Percentiles rank a stretch among this genome's conserved stretches.
phyloP scores from a whole-genome alignment of 352 stramenopile genomes.

The Phytophthora niederhauseri region DNA sequence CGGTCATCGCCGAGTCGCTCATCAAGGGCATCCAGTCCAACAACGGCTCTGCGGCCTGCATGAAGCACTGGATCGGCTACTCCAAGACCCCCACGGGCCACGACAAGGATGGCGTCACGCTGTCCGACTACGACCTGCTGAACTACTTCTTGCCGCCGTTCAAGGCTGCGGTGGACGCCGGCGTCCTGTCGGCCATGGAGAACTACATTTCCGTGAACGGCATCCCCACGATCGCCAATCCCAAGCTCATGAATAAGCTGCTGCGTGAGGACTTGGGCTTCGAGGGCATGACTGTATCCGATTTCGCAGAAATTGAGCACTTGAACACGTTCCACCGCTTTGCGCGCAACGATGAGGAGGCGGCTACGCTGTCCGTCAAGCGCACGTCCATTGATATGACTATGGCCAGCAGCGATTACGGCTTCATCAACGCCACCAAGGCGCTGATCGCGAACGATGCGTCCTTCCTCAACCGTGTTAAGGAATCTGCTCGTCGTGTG shows the following conservation, averaged over 20 bases:
- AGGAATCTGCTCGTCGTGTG: slow-evolving; percentile 62
- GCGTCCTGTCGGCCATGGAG: slow-evolving; percentile 90
- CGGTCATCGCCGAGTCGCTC: slow-evolving; percentile 66
- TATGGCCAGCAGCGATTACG: slow-evolving; percentile 71
- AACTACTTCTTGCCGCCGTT: slow-evolving; percentile 88
- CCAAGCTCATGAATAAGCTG: slow-evolving; percentile 75
- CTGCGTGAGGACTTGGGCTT: slow-evolving; percentile 82
- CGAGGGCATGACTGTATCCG: slow-evolving; percentile 86
- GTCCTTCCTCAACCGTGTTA: slow-evolving; percentile 50
- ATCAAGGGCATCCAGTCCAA: slow-evolving; percentile 81
- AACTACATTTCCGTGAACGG: slow-evolving; percentile 93
- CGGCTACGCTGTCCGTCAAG: slow-evolving; percentile 62
- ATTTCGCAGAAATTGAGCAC: slow-evolving; percentile 92
- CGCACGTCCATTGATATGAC: slow-evolving; percentile 91
- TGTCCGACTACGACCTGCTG: slow-evolving; percentile 70
- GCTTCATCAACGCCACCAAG: slow-evolving; percentile 64
- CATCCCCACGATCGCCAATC: slow-evolving; percentile 86
- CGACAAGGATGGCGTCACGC: slow-evolving; percentile 73
- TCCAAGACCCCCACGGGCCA: slow-evolving; percentile 74
- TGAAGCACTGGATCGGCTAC: slow-evolving; percentile 90
- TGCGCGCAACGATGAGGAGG: slow-evolving; percentile 45
- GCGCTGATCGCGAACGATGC: slow-evolving; percentile 44
- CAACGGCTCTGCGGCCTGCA: slow-evolving; percentile 70
- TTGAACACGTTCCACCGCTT: slow-evolving; percentile 64
- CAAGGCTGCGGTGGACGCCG: slow-evolving; percentile 69